Base-by-base conservation (phyloP, 2,329 filamentous ascomycete species). In the Aspergillus caelatus region DNA sequence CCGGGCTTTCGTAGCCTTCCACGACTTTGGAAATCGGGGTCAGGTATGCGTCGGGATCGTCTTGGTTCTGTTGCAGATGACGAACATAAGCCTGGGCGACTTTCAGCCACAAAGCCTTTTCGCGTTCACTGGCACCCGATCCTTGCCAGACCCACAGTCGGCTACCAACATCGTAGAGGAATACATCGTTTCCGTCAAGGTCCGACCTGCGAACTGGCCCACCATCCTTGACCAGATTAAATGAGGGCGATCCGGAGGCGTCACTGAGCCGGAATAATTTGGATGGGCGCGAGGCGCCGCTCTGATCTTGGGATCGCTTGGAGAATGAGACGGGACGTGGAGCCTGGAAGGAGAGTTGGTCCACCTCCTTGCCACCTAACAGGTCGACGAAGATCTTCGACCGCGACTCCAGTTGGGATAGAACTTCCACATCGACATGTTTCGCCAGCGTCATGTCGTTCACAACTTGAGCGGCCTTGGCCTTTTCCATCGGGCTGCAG, bases 61-160 rank as follows among this genome's bases (percentile, higher is more conserved):
- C 54, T n/a, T 71, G 57, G 14, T 36, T 64, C 19, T 72, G 71
- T 56, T 74, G 70, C 11, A 75, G 62, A 36, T 67, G 67, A 5
- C 71, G 72, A 28, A 75, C 58, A 54, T 76, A 76, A 14, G 65
- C 65, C 39, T 76, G 74, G 0, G 73, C 72, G 12, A 75, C 71
- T 58, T 70, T 75, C 56, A 76, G 62, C 89, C 89, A 91, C 72
- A 80, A 79, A 6, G 84, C 82, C 74, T 82, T 88, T 77, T 91
- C 89, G 1, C 74, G 76, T 39, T 76, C 76, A 72, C 88, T 90
- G 10, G 88, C 87, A 1, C 80, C 78, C 2, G 77, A 75, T 0
- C 89, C 89, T 70, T 89, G 83, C 89, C 89, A 91, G 2, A 91
- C 86, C 88, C 88, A 91, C 39, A 91, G 79, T 9, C 78, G 78